phyloP scores from a whole-genome alignment of 169 alveolate species.

The Eimeria falciformis region DNA sequence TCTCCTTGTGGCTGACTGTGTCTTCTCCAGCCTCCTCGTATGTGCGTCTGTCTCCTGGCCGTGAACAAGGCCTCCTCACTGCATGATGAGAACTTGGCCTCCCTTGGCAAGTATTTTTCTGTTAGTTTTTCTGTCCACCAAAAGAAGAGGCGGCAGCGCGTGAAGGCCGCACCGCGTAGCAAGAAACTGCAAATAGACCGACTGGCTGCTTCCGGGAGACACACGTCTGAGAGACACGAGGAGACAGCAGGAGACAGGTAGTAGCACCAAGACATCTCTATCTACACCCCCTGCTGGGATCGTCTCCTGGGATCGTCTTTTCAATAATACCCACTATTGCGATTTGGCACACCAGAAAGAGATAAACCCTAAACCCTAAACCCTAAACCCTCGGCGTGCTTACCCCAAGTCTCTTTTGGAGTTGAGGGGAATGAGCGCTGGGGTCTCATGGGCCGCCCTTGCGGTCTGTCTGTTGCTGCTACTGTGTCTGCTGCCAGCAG shows the following conservation, averaged over 20 bases:
- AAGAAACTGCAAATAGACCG: constrained; percentile 64
- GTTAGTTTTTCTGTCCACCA: constrained; percentile 41
- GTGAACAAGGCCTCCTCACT: too few species aligned
- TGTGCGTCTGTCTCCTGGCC: too few species aligned
- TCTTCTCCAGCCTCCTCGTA: too few species aligned
- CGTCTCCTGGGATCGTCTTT: too few species aligned
- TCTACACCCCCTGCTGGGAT: too few species aligned
- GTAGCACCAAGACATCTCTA: neutral
- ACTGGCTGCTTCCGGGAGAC: constrained; percentile 65
- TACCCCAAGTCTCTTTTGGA: constrained; percentile 57
- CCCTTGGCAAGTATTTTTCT: constrained; percentile 55
- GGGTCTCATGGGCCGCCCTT: neutral
- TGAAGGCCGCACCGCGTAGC: constrained; percentile 72
- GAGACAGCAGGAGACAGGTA: neutral
- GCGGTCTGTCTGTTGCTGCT: neutral
- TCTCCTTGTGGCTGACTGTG: too few species aligned
- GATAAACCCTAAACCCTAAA: neutral
- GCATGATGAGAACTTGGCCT: constrained; percentile 55
- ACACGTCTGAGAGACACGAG: neutral
- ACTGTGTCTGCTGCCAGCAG: constrained; percentile 6
- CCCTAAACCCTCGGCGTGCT: neutral
- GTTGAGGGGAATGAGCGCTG: constrained; percentile 63
- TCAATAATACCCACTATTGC: too few species aligned
- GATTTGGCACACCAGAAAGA: too few species aligned
- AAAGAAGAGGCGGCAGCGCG: constrained; percentile 56